These are phyloP conservation scores for Thermothielavioides terrestris DNA, from an alignment of 495 filamentous ascomycete genomes.

Conservation along the genomic window DNA sequence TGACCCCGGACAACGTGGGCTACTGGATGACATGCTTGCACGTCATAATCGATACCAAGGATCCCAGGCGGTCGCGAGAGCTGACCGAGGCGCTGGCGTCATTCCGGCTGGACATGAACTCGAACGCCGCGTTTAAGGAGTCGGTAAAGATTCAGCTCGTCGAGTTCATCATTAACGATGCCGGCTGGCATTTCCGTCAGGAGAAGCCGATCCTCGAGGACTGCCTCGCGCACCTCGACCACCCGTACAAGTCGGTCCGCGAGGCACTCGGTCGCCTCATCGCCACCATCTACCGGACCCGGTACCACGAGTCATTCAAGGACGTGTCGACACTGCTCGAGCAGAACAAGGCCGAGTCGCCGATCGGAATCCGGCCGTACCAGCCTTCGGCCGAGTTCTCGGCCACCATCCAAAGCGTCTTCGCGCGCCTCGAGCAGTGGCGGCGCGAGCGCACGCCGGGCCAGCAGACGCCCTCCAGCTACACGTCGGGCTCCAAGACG, in stretches of 20 bases:
- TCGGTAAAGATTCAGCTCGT: conserved; percentile 91
- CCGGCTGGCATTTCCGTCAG: conserved; percentile 92
- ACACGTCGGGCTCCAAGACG: conserved; percentile 94
- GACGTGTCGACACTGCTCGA: conserved; percentile 67
- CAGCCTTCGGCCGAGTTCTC: conserved; percentile 64
- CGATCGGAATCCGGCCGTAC: conserved; percentile 81
- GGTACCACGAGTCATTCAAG: conserved; percentile 86
- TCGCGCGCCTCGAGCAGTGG: conserved; percentile 78
- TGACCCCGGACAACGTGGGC: conserved; percentile 86
- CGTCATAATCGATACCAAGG: conserved; percentile 65
- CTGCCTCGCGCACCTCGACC: conserved; percentile 85
- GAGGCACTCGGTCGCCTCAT: conserved; percentile 90
- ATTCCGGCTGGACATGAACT: conserved; percentile 86
- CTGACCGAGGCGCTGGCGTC: conserved; percentile 73
- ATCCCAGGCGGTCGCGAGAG: conserved; percentile 79
- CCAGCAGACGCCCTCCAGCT: conserved; percentile 85
- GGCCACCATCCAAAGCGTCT: conserved; percentile 63
- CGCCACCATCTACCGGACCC: conserved; percentile 74
- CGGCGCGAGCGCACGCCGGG: conserved; percentile 74
- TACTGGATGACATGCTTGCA: conserved; percentile 96
- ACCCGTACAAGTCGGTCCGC: conserved; percentile 94
- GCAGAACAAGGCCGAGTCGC: conserved; percentile 66
- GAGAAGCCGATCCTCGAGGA: conserved; percentile 83
- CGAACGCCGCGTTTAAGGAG: conserved; percentile 98
- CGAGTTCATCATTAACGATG: conserved; percentile 76